phyloP scores from a whole-genome alignment of 1,139 yeast genomes.

The Pichia inconspicua region DNA sequence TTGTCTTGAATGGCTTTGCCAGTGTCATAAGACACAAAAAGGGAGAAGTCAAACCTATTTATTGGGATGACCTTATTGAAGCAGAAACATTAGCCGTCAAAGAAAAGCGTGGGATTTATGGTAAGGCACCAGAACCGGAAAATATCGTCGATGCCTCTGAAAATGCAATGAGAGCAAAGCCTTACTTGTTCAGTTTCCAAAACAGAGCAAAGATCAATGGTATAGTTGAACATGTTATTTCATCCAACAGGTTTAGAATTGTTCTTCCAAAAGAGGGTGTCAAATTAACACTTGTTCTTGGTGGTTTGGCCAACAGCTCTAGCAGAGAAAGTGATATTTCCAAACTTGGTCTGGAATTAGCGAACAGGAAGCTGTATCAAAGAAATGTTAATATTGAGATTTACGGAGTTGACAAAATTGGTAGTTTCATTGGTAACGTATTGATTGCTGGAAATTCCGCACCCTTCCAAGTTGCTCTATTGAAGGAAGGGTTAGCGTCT shows the following conservation, averaged over 20 bases:
- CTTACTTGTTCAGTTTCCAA: conserved; percentile 63
- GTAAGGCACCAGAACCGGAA: conserved; percentile 49
- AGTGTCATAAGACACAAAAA: conserved; percentile 73
- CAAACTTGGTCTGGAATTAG: conserved; percentile 48
- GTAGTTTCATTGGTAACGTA: conserved; percentile 73
- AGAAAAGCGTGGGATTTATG: conserved; percentile 54
- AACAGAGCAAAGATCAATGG: conserved; percentile 59
- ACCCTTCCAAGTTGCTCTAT: conserved; percentile 57
- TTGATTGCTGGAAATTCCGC: conserved; percentile 43
- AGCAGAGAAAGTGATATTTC: conserved; percentile 36
- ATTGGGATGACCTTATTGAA: conserved; percentile 74
- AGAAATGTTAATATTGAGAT: conserved; percentile 66
- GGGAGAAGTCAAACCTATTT: conserved; percentile 63
- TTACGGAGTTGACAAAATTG: conserved; percentile 65
- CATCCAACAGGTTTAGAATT: conserved; percentile 62
- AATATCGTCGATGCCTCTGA: conserved; percentile 78
- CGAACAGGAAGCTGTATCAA: conserved; percentile 55
- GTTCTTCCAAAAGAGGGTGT: conserved; percentile 66
- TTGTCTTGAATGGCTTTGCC: conserved; percentile 64
- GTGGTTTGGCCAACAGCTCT: conserved; percentile 53
- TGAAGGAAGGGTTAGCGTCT: conserved; percentile 57
- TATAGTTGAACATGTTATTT: conserved; percentile 62
- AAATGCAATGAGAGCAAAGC: conserved; percentile 60
- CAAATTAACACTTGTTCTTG: conserved; percentile 62
- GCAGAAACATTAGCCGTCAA: conserved; percentile 56